Conservation (phyloP, 2,329 filamentous ascomycete species). For the Trichoderma citrinoviride region DNA sequence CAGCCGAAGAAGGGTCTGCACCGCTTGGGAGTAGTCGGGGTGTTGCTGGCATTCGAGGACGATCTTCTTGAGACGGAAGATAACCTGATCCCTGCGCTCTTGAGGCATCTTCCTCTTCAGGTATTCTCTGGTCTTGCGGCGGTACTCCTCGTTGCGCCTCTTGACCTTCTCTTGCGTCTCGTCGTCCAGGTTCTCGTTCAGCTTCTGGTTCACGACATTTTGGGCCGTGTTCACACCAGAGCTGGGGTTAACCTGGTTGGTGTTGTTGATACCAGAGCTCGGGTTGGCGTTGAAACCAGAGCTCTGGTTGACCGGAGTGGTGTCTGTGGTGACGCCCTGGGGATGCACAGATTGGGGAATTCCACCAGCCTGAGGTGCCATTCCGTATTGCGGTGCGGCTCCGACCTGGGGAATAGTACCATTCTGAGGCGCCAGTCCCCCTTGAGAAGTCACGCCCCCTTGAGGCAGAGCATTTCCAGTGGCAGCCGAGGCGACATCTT, state of each 20-base stretch:
- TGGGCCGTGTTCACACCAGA: constrained; percentile 35
- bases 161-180: constrained; percentile 56
- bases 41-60: constrained; percentile 94
- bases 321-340: background rate
- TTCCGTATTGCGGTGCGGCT: constrained; percentile 27
- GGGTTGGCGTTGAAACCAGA: constrained; percentile 31
- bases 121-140: constrained; percentile 64
- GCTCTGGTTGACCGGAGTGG: constrained; percentile 35
- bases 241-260: constrained; percentile 35
- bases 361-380: constrained; percentile 48
- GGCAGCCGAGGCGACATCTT: constrained; percentile 58
- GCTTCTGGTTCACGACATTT: constrained; percentile 53
- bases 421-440: background rate
- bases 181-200: constrained; percentile 62
- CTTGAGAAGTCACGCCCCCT: background rate
- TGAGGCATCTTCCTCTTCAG: constrained; percentile 82
- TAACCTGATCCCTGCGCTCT: constrained; percentile 87
- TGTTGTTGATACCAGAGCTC: too few relatives aligned
- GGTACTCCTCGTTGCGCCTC: constrained; percentile 44
- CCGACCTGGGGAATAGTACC: constrained; percentile 21
- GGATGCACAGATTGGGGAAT: constrained; percentile 28
- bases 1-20: constrained; percentile 78
- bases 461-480: constrained; percentile 38
- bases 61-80: constrained; percentile 96
- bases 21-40: constrained; percentile 87